Conservation (phyloP, 768 basidiomycete species). For the Termitomyces bulborhizus region DNA sequence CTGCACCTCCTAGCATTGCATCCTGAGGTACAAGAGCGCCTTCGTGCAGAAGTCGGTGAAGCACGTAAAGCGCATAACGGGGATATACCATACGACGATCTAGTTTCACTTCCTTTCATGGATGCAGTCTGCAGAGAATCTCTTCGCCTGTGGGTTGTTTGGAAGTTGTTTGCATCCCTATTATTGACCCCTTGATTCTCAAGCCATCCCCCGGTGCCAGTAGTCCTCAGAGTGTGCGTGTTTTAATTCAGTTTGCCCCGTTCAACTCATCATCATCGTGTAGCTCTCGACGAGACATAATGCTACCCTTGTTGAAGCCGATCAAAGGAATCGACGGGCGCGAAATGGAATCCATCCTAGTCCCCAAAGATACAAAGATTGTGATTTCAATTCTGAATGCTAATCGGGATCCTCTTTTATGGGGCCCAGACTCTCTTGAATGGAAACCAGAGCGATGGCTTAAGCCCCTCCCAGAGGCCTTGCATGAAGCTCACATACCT, state of each 20-base stretch:
- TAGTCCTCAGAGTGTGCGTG: constrained; percentile 11
- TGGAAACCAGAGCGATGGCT: constrained; percentile 22
- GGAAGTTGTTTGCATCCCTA: neutral
- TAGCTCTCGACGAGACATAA: constrained; percentile 15
- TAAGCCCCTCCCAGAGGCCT: constrained; percentile 24
- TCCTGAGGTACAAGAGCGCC: neutral
- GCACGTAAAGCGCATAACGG: neutral
- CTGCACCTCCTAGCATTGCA: neutral
- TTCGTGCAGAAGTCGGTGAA: neutral
- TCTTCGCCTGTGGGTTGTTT: constrained; percentile 13
- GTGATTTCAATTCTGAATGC: constrained; percentile 19
- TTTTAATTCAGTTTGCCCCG: neutral
- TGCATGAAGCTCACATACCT: constrained; percentile 23
- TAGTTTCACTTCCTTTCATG: neutral
- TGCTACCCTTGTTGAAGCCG: constrained; percentile 26
- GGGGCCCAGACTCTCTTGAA: constrained; percentile 26
- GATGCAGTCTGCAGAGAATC: constrained; percentile 1
- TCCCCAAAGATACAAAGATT: constrained; percentile 13
- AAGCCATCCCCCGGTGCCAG: constrained; percentile 2
- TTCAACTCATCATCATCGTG: neutral
- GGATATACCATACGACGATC: neutral
- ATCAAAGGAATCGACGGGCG: constrained; percentile 6
- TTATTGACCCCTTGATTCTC: neutral
- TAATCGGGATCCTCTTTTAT: constrained; percentile 14
- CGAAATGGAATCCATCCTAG: neutral